These are phyloP conservation scores for Amanita subjunquillea DNA, from an alignment of 768 basidiomycete species.

Conservation along the genomic window DNA sequence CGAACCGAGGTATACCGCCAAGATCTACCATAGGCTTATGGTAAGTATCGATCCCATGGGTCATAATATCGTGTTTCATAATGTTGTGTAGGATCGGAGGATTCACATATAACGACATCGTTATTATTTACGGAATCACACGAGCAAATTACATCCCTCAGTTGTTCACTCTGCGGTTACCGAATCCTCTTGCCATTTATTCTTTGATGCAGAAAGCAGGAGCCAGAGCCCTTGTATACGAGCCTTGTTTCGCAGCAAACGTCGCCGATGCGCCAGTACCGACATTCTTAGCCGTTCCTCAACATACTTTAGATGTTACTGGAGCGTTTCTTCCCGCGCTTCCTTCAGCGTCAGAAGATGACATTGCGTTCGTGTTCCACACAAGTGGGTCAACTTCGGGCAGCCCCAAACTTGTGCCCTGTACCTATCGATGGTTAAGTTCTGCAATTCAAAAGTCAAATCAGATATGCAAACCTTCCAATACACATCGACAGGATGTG, in stretches of 20 bases:
- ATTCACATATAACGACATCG: conserved; percentile 58
- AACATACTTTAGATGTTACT: conserved; percentile 25
- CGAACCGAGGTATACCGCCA: conserved; percentile 31
- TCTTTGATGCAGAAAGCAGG: conserved; percentile 53
- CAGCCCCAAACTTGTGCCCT: conserved; percentile 69
- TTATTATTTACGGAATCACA: conserved; percentile 70
- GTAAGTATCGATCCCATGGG: conserved; percentile 27
- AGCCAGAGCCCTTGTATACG: conserved; percentile 57
- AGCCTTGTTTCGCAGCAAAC: conserved; percentile 40
- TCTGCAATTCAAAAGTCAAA: conserved; percentile 52
- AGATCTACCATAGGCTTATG: conserved; percentile 65
- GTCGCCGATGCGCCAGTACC: conserved; percentile 40
- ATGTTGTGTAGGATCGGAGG: conserved; percentile 54
- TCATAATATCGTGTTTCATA: not conserved
- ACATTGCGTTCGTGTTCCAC: conserved; percentile 62
- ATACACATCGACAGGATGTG: conserved; percentile 49
- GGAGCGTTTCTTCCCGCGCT: conserved; percentile 34
- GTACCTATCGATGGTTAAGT: conserved; percentile 57
- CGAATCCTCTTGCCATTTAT: conserved; percentile 60
- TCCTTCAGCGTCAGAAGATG: conserved; percentile 23
- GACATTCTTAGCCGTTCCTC: conserved; percentile 33
- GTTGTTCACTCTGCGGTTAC: conserved; percentile 64
- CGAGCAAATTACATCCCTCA: conserved; percentile 73
- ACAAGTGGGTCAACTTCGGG: conserved; percentile 79
- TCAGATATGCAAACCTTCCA: conserved; percentile 37